Evolutionary conservation across 768 basidiomycete genomes (phyloP), one percentile per base, ranked within the genome.

Genomic region (Phylloporus sp.): DNA sequence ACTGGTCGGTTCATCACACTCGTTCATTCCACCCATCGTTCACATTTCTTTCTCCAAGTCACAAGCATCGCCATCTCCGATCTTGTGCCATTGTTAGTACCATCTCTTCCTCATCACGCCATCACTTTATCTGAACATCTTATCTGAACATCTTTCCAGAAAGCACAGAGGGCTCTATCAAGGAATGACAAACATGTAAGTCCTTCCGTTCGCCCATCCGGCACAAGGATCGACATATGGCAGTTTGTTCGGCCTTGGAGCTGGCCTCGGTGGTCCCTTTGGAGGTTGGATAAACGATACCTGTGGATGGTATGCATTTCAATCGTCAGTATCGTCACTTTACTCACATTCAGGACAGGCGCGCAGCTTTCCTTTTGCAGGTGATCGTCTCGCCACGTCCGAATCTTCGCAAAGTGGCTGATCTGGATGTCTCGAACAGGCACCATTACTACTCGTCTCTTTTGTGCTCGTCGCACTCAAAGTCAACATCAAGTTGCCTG

Each of bases 91-190:
- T 66, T 97, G 84, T 89, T 59, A 72, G 84, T 72, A 1, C 27
- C 34, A 15, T 1, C 33, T 38, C 37, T 39, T 31, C 42, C 44
- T 40, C 55, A 15, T 29, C 10, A 22, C 1, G 21, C 24, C 35
- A 28, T 54, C 31, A 18, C 48, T 24, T 22, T 17, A 6, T 35
- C 34, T 51, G 38, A 38, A n/a, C 32, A 17, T 37, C 28, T 42
- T 32, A 6, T 35, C 34, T 51, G 38, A 38, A n/a, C 32, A 17
- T 37, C 28, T 42, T 32, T 28, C 24, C 58, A 91, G 89, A 57
- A 85, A 86, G 61, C 83, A 90, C 50, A 77, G 94, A 43, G 94
- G 91, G 3, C 67, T 95, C 9, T 95, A 92, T 60, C 95, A 98
- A 65, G 93, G 93, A 46, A 76, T 91, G 73, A 83, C 86, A 27